Evolutionary conservation across 1,284 basidiomycete genomes (phyloP).

Genomic region (Ceratobasidium sp.): DNA sequence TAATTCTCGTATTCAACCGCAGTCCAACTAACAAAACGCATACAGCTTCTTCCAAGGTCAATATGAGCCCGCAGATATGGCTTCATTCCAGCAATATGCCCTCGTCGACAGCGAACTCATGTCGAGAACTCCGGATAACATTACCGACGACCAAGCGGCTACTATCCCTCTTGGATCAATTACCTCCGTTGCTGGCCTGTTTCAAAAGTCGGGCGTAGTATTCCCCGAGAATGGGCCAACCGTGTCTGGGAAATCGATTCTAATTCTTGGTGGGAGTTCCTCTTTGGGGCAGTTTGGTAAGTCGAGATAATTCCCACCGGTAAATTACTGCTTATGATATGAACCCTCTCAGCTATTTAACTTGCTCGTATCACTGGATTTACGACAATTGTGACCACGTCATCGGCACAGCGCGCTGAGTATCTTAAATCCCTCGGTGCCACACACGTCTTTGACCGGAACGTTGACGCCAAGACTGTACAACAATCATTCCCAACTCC

Average conservation of each 20-base stretch:
- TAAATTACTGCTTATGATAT: neutral
- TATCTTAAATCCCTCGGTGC: slow-evolving; percentile 65
- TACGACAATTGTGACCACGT: slow-evolving; percentile 54
- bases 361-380: slow-evolving; percentile 48
- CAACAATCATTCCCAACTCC: slow-evolving; percentile 49
- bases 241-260: slow-evolving; percentile 23
- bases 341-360: slow-evolving; percentile 44
- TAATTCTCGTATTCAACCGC: neutral
- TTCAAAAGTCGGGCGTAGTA: slow-evolving; percentile 33
- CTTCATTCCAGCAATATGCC: slow-evolving; percentile 28
- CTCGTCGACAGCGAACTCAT: slow-evolving; percentile 9
- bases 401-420: slow-evolving; percentile 59
- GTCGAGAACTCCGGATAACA: slow-evolving; percentile 10
- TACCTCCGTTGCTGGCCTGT: slow-evolving; percentile 28
- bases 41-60: slow-evolving; percentile 31
- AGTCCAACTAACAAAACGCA: neutral
- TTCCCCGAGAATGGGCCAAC: slow-evolving; percentile 16
- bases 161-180: slow-evolving; percentile 17
- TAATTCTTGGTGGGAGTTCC: slow-evolving; percentile 43
- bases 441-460: slow-evolving; percentile 63
- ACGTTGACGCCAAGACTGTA: slow-evolving; percentile 51
- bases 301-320: neutral
- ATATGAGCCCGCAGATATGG: slow-evolving; percentile 14
- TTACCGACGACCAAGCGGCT: slow-evolving; percentile 31
- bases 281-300: slow-evolving; percentile 38